phyloP scores from a whole-genome alignment of 2,329 filamentous ascomycete genomes.

The Amylocarpus encephaloides region DNA sequence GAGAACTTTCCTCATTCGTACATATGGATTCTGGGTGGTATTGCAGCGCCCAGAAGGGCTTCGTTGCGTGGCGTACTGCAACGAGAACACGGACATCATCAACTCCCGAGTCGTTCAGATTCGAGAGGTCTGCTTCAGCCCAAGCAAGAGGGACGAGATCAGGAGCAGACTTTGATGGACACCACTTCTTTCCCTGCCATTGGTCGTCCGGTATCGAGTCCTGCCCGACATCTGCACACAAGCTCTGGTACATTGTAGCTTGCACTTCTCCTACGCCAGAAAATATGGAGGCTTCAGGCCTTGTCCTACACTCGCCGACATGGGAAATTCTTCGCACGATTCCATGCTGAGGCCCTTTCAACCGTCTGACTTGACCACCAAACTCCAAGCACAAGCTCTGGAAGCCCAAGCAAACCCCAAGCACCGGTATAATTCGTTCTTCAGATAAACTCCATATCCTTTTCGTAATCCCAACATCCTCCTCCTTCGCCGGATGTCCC shows the following conservation, averaged over 20 bases:
- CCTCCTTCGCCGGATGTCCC: slow-evolving; percentile 63
- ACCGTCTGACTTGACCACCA: slow-evolving; percentile 47
- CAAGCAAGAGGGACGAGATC: slow-evolving; percentile 32
- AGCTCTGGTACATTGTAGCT: slow-evolving; percentile 38
- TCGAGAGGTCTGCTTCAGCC: slow-evolving; percentile 22
- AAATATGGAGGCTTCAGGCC: slow-evolving; percentile 20
- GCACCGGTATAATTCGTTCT: slow-evolving; percentile 60
- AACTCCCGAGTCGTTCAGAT: slow-evolving; percentile 23
- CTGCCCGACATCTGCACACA: slow-evolving; percentile 32
- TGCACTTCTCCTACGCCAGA: slow-evolving; percentile 26
- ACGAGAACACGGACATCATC: slow-evolving; percentile 45
- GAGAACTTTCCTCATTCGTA: slow-evolving; percentile 49
- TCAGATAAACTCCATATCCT: slow-evolving; percentile 63
- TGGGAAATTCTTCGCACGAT: slow-evolving; percentile 53
- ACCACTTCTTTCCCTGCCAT: slow-evolving; percentile 26
- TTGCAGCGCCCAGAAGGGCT: slow-evolving; percentile 63
- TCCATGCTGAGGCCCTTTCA: slow-evolving; percentile 54
- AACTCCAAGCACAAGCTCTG: slow-evolving; percentile 58
- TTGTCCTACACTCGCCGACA: slow-evolving; percentile 26
- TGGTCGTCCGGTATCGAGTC: slow-evolving; percentile 12
- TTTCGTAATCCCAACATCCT: slow-evolving; percentile 79
- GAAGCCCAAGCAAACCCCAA: slow-evolving; percentile 71
- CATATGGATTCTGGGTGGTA: slow-evolving; percentile 68
- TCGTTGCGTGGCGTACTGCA: slow-evolving; percentile 49
- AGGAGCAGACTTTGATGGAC: slow-evolving; percentile 14